A percentile compares a stretch with the other conserved stretches of the same genome.
These are phyloP conservation scores for Verticillium alfalfae DNA, from an alignment of 2,329 filamentous ascomycete species.

Conservation along the genomic window DNA sequence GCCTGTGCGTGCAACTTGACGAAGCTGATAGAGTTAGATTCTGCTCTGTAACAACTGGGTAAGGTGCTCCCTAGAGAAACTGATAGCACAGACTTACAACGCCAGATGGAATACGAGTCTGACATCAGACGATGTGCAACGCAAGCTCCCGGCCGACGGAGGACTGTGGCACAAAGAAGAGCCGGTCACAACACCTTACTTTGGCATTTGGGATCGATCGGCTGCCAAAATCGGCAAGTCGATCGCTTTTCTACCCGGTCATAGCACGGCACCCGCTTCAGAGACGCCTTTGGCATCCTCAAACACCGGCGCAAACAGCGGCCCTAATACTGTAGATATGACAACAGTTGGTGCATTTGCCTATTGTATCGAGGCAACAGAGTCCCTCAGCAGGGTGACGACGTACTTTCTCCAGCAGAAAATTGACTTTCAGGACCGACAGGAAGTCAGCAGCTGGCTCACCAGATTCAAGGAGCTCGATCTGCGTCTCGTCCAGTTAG, in stretches of 20 bases:
- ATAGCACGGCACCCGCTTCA: constrained; percentile 15
- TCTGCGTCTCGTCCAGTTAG: constrained; percentile 34
- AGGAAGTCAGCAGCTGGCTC: constrained; percentile 36
- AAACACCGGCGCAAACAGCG: background rate
- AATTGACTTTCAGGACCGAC: constrained; percentile 29
- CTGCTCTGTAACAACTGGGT: constrained; percentile 17
- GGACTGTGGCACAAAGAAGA: constrained; percentile 31
- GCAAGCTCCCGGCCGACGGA: constrained; percentile 29
- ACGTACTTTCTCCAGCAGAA: constrained; percentile 38
- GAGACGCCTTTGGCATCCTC: constrained; percentile 7
- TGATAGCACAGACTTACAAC: constrained; percentile 7
- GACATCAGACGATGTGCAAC: constrained; percentile 22
- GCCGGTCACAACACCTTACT: constrained; percentile 32
- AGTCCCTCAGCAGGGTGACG: constrained; percentile 36
- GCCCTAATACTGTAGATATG: constrained; percentile 16
- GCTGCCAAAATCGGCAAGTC: constrained; percentile 30
- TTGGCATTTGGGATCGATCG: constrained; percentile 38
- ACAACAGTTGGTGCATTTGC: constrained; percentile 38
- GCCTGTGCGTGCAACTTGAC: too few relatives aligned
- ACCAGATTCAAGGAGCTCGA: constrained; percentile 43
- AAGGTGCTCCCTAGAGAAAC: background rate
- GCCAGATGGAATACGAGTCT: constrained; percentile 23
- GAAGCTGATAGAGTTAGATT: constrained; percentile 6
- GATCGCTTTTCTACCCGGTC: constrained; percentile 28
- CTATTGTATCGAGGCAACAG: constrained; percentile 40